phyloP scores from a whole-genome alignment of 1,139 yeast genomes.

The Pichia sp. region DNA sequence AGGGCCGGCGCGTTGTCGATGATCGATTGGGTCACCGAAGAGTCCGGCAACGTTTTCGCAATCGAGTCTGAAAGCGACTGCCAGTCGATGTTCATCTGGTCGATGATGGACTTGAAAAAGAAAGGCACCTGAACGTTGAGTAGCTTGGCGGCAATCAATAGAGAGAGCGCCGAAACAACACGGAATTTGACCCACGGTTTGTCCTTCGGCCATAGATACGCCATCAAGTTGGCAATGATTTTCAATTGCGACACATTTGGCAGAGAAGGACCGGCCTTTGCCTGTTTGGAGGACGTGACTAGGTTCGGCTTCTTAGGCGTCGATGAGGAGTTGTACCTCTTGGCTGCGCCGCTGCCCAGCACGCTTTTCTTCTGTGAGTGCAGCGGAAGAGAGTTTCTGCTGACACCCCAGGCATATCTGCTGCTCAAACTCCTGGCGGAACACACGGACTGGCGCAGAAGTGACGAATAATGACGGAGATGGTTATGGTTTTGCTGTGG shows the following conservation, averaged over 20 bases:
- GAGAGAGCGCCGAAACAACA: constrained; percentile 67
- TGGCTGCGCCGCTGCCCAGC: background rate
- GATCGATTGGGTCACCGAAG: constrained; percentile 11
- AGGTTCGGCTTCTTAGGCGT: constrained; percentile 17
- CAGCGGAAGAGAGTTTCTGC: background rate
- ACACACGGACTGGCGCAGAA: background rate
- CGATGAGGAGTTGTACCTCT: constrained; percentile 3
- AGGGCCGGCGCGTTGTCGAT: constrained; percentile 33
- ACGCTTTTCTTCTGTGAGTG: too few relatives aligned
- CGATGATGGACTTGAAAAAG: constrained; percentile 83
- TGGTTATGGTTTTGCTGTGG: background rate
- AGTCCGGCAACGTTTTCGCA: constrained; percentile 14
- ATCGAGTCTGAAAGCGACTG: constrained; percentile 48
- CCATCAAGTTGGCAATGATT: constrained; percentile 57
- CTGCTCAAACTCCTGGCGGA: background rate
- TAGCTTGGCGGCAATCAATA: constrained; percentile 75
- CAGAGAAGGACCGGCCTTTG: constrained; percentile 15
- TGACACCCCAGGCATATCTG: too few relatives aligned
- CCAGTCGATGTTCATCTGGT: constrained; percentile 93
- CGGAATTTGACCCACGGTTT: constrained; percentile 67
- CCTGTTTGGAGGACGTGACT: constrained; percentile 18
- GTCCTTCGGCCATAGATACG: constrained; percentile 87
- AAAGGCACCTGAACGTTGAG: constrained; percentile 95
- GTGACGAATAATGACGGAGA: background rate
- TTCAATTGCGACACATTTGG: constrained; percentile 47